These are phyloP conservation scores for Apiotrichum siamense DNA, from an alignment of 1,284 basidiomycete species.

Conservation along the genomic window DNA sequence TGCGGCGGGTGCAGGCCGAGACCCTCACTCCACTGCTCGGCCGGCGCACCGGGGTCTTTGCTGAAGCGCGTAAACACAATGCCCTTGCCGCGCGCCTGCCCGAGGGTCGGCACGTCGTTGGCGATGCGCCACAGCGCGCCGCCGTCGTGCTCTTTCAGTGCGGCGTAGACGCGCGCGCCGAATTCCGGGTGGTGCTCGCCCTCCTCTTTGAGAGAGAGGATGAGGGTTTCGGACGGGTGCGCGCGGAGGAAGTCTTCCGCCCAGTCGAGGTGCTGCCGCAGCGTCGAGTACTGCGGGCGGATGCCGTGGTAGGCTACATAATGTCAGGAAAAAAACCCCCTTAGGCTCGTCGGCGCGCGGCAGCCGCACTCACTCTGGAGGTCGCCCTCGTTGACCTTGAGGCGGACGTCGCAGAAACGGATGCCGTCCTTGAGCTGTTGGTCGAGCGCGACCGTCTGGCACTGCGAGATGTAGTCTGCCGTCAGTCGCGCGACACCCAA, in stretches of 20 bases:
- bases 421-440: constrained; percentile 53
- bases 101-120: constrained; percentile 67
- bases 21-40: constrained; percentile 35
- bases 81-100: constrained; percentile 73
- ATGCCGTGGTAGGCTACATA: constrained; percentile 74
- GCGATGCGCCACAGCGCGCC: constrained; percentile 69
- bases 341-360: no score
- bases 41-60: constrained; percentile 54
- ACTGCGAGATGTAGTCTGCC: constrained; percentile 41
- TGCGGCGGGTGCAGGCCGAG: constrained; percentile 72
- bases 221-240: constrained; percentile 62
- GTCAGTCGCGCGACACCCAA: background rate
- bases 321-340: background rate
- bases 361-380: constrained; percentile 36
- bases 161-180: constrained; percentile 60
- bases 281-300: constrained; percentile 60
- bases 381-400: constrained; percentile 59
- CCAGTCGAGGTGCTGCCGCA: constrained; percentile 54
- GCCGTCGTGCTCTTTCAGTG: constrained; percentile 56
- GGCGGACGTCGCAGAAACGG: constrained; percentile 71
- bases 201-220: constrained; percentile 83
- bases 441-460: constrained; percentile 37
- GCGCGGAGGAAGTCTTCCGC: constrained; percentile 62
- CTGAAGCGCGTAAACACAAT: constrained; percentile 75
- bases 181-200: constrained; percentile 50